Conservation (phyloP, 768 basidiomycete genomes). For the Mycena venus region DNA sequence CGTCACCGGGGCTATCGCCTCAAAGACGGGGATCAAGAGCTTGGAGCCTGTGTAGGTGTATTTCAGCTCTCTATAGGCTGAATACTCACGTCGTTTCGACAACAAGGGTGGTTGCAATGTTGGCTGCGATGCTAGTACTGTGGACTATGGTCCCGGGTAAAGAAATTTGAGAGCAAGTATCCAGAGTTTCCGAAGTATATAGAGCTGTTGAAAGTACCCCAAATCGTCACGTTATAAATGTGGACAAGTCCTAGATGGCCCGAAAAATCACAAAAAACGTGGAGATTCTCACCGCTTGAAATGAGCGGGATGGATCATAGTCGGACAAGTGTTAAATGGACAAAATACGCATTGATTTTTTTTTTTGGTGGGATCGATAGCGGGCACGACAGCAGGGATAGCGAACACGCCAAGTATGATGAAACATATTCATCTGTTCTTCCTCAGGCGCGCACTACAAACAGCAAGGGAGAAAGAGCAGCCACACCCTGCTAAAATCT, state of each 20-base stretch:
- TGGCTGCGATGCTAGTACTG: conserved; percentile 55
- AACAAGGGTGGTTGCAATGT: conserved; percentile 53
- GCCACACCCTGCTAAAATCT: too few species aligned
- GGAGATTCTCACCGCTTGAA: too few species aligned
- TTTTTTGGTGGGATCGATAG: conserved; percentile 51
- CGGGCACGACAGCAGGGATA: conserved; percentile 73
- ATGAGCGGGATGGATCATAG: too few species aligned
- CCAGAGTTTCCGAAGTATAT: neutral
- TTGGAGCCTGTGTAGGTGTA: conserved; percentile 71
- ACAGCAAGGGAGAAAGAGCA: too few species aligned
- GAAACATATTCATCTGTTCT: conserved; percentile 91
- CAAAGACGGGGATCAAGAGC: conserved; percentile 69
- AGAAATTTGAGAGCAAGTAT: neutral
- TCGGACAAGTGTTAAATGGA: too few species aligned
- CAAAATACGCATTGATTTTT: neutral
- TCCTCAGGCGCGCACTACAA: too few species aligned
- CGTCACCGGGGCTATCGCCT: conserved; percentile 69
- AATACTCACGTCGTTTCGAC: conserved; percentile 51
- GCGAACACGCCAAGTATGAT: conserved; percentile 65
- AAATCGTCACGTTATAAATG: neutral
- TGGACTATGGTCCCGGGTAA: conserved; percentile 54
- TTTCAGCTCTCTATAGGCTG: conserved; percentile 49
- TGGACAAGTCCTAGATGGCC: neutral
- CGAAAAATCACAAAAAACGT: too few species aligned
- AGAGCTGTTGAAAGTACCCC: neutral